A percentile compares a stretch with the other conserved stretches of the same genome.
These are phyloP conservation scores for Adansonia grandidieri DNA, from an alignment of 441 rosid genomes.

Conservation along the genomic window DNA sequence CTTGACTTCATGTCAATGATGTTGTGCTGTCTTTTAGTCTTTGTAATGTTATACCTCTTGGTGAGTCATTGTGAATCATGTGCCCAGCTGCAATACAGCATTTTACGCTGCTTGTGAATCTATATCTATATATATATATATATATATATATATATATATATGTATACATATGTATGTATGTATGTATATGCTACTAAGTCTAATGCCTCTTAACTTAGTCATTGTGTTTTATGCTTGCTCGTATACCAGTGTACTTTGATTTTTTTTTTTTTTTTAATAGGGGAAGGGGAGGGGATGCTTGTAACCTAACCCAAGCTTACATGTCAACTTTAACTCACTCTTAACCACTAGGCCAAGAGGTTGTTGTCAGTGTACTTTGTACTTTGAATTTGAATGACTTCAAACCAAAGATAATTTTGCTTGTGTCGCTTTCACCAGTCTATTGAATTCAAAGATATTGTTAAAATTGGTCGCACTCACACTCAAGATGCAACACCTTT, in stretches of 20 bases:
- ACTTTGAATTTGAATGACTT: background rate
- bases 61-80: background rate
- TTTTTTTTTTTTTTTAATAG: no score
- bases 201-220: background rate
- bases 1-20: background rate
- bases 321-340: no score
- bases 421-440: slow-evolving; percentile 46
- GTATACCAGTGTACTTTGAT: no score
- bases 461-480: slow-evolving; percentile 97
- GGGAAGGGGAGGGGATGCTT: no score
- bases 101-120: background rate
- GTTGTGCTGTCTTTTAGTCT: background rate
- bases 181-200: background rate
- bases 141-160: no score
- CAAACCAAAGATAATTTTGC: background rate
- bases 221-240: background rate
- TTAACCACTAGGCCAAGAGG: no score
- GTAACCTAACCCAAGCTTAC: no score
- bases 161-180: no score
- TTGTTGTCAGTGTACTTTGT: no score
- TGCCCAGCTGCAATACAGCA: background rate
- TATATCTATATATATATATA: no score
- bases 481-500: slow-evolving; percentile 99
- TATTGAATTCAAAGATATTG: slow-evolving; percentile 81
- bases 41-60: background rate